phyloP scores from a whole-genome alignment of 371 early-diverging fungal species.

The Mortierella sp. region DNA sequence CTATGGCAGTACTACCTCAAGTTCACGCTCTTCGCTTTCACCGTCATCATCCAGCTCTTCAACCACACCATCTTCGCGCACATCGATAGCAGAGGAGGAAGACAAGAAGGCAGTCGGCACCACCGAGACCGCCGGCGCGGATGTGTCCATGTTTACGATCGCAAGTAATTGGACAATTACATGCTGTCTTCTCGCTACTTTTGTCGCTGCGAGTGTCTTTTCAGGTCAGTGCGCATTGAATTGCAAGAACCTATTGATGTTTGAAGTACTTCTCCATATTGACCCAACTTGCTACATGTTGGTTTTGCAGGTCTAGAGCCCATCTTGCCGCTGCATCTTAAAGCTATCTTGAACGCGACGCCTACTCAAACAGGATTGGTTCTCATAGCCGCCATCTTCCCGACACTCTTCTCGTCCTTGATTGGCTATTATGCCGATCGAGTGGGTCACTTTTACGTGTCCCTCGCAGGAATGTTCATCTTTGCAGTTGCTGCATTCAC shows the following conservation, averaged over 20 bases:
- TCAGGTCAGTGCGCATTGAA: constrained; percentile 43
- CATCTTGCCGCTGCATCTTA: constrained; percentile 68
- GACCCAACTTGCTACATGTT: not conserved
- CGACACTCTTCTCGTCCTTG: constrained; percentile 65
- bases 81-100: not conserved
- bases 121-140: too few relatives aligned
- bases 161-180: constrained; percentile 66
- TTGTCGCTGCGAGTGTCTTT: constrained; percentile 69
- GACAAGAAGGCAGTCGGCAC: constrained; percentile 2
- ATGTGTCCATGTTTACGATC: constrained; percentile 61
- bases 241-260: not conserved
- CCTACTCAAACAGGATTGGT: constrained; percentile 67
- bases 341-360: constrained; percentile 56
- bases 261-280: not conserved
- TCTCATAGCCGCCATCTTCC: constrained; percentile 72
- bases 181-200: constrained; percentile 62
- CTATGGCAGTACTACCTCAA: constrained; percentile 8
- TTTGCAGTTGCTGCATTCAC: constrained; percentile 63
- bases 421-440: constrained; percentile 72
- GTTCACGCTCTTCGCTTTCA: too few relatives aligned
- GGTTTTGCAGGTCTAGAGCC: constrained; percentile 76
- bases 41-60: constrained; percentile 11
- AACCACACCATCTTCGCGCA: constrained; percentile 9
- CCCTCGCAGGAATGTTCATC: constrained; percentile 63
- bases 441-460: constrained; percentile 62